These are phyloP conservation scores for Arachis monticola DNA, from an alignment of 331 rosid species.

Conservation along the genomic window DNA sequence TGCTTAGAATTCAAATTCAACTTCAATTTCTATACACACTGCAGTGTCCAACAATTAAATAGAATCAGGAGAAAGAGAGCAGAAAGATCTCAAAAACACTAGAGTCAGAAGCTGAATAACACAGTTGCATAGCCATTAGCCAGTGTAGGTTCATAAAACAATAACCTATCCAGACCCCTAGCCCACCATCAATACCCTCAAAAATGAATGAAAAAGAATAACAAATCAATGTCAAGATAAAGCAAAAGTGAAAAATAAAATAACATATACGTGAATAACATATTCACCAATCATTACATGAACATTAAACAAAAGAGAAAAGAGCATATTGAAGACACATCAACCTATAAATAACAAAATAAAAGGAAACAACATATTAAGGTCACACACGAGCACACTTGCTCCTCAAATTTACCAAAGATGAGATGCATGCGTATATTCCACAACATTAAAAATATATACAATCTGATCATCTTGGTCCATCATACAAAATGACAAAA, in stretches of 20 bases:
- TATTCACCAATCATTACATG: not conserved
- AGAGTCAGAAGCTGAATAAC: not conserved
- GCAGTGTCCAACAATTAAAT: slow-evolving; percentile 36
- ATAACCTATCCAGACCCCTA: not conserved
- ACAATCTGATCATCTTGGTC: not conserved
- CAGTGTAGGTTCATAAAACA: slow-evolving; percentile 13
- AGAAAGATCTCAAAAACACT: slow-evolving; percentile 34
- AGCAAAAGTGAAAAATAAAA: slow-evolving; percentile 13
- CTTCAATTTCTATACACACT: slow-evolving; percentile 14
- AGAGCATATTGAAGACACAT: not conserved
- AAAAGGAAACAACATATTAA: not conserved
- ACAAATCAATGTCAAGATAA: slow-evolving; percentile 2
- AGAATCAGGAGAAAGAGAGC: slow-evolving; percentile 30
- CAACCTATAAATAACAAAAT: not conserved
- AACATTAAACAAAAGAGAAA: not conserved
- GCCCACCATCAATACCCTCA: not conserved
- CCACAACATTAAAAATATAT: not conserved
- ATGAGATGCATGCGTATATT: not conserved
- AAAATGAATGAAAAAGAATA: not conserved
- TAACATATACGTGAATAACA: not conserved
- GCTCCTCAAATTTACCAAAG: not conserved
- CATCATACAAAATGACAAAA: not conserved
- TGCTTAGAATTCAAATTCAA: slow-evolving; percentile 21
- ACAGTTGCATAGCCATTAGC: not conserved
- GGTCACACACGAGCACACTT: slow-evolving; percentile 1